Conservation (phyloP, 2,329 filamentous ascomycete species). For the Cercospora beticola region DNA sequence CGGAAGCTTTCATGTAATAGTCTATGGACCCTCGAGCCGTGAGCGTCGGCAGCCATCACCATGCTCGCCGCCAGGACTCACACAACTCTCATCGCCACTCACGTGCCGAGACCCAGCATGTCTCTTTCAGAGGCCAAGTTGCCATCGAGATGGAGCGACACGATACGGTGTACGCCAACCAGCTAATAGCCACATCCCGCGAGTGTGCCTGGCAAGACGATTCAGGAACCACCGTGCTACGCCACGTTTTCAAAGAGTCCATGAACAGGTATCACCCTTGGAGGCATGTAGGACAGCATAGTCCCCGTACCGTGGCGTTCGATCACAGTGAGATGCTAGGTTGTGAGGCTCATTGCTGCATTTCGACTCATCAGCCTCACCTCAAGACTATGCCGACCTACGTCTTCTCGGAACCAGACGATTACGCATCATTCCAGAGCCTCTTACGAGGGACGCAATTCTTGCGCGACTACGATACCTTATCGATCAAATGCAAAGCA, state of each 20-base stretch:
- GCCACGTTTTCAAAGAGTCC: not conserved
- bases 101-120: not conserved
- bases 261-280: not conserved
- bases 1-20: not conserved
- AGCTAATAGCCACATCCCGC: not conserved
- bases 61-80: not conserved
- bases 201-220: not conserved
- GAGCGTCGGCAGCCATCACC: not conserved
- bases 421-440: not conserved
- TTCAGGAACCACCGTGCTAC: not conserved
- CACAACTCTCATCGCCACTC: not conserved
- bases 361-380: not conserved
- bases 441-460: not conserved
- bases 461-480: not conserved
- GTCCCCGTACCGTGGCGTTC: not conserved
- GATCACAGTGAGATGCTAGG: not conserved
- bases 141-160: conserved; percentile 1
- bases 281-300: conserved; percentile 1
- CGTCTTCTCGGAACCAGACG: not conserved
- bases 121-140: not conserved
- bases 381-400: not conserved
- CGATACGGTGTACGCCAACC: not conserved
- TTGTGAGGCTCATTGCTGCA: not conserved
- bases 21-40: not conserved
- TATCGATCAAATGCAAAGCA: not conserved